A percentile compares a stretch with the other conserved stretches of the same genome.
Conservation (phyloP, 805 yeast species). For the Hanseniaspora jakobsenii region DNA sequence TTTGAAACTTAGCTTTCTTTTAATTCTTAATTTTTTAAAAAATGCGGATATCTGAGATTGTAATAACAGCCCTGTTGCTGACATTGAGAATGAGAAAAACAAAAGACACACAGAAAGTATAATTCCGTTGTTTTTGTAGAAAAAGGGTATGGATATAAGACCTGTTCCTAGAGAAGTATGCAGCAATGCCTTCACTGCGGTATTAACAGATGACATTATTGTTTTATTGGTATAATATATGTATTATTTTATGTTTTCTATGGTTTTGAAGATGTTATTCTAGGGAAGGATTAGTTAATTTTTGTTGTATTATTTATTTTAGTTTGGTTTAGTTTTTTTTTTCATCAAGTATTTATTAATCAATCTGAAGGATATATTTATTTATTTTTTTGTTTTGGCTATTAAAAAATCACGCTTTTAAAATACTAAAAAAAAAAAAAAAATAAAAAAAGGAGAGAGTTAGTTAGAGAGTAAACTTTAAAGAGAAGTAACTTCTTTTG, state of each 20-base stretch:
- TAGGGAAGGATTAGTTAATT: too few relatives aligned
- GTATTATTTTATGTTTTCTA: not conserved
- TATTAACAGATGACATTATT: conserved; percentile 17
- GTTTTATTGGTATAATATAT: too few relatives aligned
- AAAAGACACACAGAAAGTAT: conserved; percentile 21
- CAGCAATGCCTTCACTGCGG: conserved; percentile 27
- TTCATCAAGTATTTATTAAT: too few relatives aligned
- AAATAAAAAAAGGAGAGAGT: too few relatives aligned
- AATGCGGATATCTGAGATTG: conserved; percentile 24
- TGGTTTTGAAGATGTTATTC: not conserved
- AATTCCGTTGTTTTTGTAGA: conserved; percentile 36
- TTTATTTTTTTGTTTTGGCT: too few relatives aligned
- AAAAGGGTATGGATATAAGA: conserved; percentile 60
- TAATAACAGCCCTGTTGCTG: conserved; percentile 5
- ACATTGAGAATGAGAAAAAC: conserved; percentile 24
- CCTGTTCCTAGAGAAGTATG: conserved; percentile 46
- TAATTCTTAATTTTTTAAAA: conserved; percentile 50
- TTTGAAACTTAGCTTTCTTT: conserved; percentile 42
- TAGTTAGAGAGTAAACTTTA: too few relatives aligned
- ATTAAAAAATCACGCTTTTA: too few relatives aligned
- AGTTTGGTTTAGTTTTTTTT: too few relatives aligned
- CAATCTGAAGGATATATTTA: too few relatives aligned
- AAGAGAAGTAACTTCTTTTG: too few relatives aligned
- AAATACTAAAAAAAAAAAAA: too few relatives aligned
- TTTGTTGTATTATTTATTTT: too few relatives aligned